These are phyloP conservation scores for Actinomortierella ambigua DNA, from an alignment of 371 early-diverging fungal genomes.

Conservation along the genomic window DNA sequence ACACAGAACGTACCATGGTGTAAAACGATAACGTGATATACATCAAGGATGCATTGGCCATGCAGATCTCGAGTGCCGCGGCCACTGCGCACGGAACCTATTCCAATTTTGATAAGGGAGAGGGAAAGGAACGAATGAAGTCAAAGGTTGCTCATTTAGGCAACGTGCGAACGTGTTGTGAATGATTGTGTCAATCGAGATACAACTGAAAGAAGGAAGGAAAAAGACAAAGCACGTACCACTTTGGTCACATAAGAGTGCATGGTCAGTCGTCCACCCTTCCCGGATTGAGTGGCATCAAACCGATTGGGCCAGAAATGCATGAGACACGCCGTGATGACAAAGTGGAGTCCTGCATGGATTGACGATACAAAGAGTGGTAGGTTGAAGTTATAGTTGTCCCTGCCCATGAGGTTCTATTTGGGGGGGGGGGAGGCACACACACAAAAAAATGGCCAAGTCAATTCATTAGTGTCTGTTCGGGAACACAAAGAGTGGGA, in stretches of 20 bases:
- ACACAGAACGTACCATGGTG: constrained; percentile 71
- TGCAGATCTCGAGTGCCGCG: constrained; percentile 89
- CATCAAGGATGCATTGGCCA: constrained; percentile 84
- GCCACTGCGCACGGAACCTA: constrained; percentile 88
- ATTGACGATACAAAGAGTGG: constrained; percentile 81
- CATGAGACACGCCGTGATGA: constrained; percentile 60
- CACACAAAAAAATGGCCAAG: constrained; percentile 5
- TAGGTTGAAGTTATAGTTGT: constrained; percentile 75
- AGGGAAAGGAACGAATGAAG: no score
- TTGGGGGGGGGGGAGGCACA: constrained; percentile 22
- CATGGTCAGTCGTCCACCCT: constrained; percentile 38
- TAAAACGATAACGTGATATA: constrained; percentile 89
- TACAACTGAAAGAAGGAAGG: neutral
- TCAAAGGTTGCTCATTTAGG: no score
- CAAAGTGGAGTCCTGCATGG: constrained; percentile 67
- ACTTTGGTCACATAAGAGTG: constrained; percentile 57
- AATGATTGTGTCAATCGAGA: no score
- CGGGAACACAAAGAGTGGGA: neutral
- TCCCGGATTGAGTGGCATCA: constrained; percentile 39
- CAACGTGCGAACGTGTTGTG: no score
- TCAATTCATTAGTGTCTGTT: neutral
- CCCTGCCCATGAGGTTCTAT: constrained; percentile 65
- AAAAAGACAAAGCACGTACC: constrained; percentile 42
- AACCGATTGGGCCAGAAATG: constrained; percentile 48
- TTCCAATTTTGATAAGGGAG: no score